Percentiles rank a stretch among this genome's conserved stretches.
phyloP scores from a whole-genome alignment of 805 yeast genomes.

The Candida multigemmis region DNA sequence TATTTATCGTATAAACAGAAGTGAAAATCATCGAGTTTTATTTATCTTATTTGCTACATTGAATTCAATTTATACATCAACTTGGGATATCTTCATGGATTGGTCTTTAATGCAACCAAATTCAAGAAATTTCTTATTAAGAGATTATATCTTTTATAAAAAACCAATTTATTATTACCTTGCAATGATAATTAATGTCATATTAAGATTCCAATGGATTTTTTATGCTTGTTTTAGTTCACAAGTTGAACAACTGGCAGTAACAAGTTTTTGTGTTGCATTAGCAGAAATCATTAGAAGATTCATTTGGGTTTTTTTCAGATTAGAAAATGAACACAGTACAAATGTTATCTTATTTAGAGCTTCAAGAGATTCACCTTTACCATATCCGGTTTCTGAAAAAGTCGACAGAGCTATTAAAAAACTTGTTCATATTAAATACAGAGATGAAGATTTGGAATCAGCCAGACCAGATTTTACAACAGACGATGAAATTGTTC shows the following conservation, averaged over 20 bases:
- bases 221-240: slow-evolving; percentile 72
- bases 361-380: slow-evolving; percentile 79
- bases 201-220: slow-evolving; percentile 85
- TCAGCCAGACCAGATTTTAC: not conserved
- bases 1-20: slow-evolving; percentile 58
- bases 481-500: slow-evolving; percentile 1
- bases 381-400: slow-evolving; percentile 56
- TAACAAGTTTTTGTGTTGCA: slow-evolving; percentile 76
- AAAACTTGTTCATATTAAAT: slow-evolving; percentile 24
- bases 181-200: slow-evolving; percentile 66
- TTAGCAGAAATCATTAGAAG: slow-evolving; percentile 76
- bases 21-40: slow-evolving; percentile 35
- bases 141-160: slow-evolving; percentile 64
- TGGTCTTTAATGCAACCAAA: slow-evolving; percentile 79
- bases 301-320: slow-evolving; percentile 81
- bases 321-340: slow-evolving; percentile 95
- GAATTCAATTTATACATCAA: slow-evolving; percentile 58
- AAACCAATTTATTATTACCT: slow-evolving; percentile 46
- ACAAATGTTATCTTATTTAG: slow-evolving; percentile 79
- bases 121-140: slow-evolving; percentile 46
- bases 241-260: slow-evolving; percentile 81
- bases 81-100: slow-evolving; percentile 95
- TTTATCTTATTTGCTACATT: slow-evolving; percentile 68
- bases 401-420: slow-evolving; percentile 28
- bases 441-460: slow-evolving; percentile 5